Conservation (phyloP, 192 early-diverging fungal genomes). For the Backusella tarrabulga region DNA sequence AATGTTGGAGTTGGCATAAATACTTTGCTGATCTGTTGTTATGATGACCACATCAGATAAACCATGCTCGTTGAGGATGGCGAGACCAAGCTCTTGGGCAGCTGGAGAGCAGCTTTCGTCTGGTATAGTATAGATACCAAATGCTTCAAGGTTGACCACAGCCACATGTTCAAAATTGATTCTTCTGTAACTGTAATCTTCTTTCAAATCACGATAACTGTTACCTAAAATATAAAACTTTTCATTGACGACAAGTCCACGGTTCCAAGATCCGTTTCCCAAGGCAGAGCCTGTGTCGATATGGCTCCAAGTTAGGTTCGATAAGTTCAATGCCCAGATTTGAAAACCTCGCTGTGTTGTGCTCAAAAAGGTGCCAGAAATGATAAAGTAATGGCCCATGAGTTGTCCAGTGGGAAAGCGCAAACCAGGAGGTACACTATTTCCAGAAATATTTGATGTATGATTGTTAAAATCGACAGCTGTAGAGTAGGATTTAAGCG, state of each 20-base stretch:
- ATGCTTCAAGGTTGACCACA: slow-evolving; percentile 67
- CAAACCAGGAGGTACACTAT: slow-evolving; percentile 65
- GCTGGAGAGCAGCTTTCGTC: slow-evolving; percentile 42
- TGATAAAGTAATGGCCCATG: slow-evolving; percentile 64
- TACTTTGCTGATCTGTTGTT: slow-evolving; percentile 43
- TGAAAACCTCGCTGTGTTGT: slow-evolving; percentile 64
- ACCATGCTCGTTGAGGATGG: slow-evolving; percentile 48
- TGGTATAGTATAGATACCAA: slow-evolving; percentile 61
- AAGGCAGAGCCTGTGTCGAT: slow-evolving; percentile 68
- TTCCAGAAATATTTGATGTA: slow-evolving; percentile 60
- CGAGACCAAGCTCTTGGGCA: slow-evolving; percentile 56
- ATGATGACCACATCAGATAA: slow-evolving; percentile 58
- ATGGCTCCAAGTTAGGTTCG: slow-evolving; percentile 59
- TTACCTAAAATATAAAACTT: slow-evolving; percentile 75
- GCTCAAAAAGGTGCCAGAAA: slow-evolving; percentile 74
- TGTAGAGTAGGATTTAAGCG: slow-evolving; percentile 39
- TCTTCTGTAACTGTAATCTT: slow-evolving; percentile 77
- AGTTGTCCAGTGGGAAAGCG: slow-evolving; percentile 75
- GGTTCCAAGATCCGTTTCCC: slow-evolving; percentile 75
- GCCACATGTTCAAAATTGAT: slow-evolving; percentile 77
- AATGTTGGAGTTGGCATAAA: slow-evolving; percentile 55
- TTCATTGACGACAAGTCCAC: slow-evolving; percentile 62
- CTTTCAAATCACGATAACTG: slow-evolving; percentile 60
- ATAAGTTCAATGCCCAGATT: slow-evolving; percentile 68
- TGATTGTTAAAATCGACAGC: slow-evolving; percentile 58